A percentile compares a stretch with the other conserved stretches of the same genome.
Evolutionary conservation across 495 filamentous ascomycete genomes (phyloP).

Genomic region (Lophium mytilinum): DNA sequence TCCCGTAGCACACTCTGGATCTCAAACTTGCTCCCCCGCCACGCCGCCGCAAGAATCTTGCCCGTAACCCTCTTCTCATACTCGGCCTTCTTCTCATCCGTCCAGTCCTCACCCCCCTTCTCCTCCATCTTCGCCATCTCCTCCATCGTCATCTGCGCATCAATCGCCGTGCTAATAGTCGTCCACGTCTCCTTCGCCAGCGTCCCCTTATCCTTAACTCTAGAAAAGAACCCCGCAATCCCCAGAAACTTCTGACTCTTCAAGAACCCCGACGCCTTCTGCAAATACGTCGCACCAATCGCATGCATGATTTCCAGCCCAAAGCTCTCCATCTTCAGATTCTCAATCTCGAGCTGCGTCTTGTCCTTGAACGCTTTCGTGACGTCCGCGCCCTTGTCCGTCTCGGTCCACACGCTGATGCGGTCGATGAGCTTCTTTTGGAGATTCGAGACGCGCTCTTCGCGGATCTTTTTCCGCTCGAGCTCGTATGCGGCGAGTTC

Average conservation of each 20-base stretch:
- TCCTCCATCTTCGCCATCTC: constrained; percentile 97
- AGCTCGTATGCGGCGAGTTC: constrained; percentile 79
- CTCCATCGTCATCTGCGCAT: constrained; percentile 96
- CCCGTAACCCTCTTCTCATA: constrained; percentile 92
- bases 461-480: constrained; percentile 74
- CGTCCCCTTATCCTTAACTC: constrained; percentile 93
- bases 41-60: constrained; percentile 97
- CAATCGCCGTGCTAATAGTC: constrained; percentile 94
- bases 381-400: constrained; percentile 78
- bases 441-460: constrained; percentile 81
- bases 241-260: constrained; percentile 96
- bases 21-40: constrained; percentile 95
- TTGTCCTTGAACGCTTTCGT: constrained; percentile 87
- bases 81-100: constrained; percentile 94
- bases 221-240: constrained; percentile 85
- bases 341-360: constrained; percentile 90
- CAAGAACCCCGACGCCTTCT: constrained; percentile 77
- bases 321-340: constrained; percentile 98
- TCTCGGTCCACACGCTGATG: constrained; percentile 94
- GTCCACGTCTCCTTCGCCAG: constrained; percentile 97
- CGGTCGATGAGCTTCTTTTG: constrained; percentile 79
- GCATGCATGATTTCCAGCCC: constrained; percentile 95
- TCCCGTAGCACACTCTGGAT: constrained; percentile 93
- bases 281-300: constrained; percentile 80
- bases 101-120: constrained; percentile 95